Conservation (phyloP, 2,329 filamentous ascomycete species). For the Aspergillus ruber region DNA sequence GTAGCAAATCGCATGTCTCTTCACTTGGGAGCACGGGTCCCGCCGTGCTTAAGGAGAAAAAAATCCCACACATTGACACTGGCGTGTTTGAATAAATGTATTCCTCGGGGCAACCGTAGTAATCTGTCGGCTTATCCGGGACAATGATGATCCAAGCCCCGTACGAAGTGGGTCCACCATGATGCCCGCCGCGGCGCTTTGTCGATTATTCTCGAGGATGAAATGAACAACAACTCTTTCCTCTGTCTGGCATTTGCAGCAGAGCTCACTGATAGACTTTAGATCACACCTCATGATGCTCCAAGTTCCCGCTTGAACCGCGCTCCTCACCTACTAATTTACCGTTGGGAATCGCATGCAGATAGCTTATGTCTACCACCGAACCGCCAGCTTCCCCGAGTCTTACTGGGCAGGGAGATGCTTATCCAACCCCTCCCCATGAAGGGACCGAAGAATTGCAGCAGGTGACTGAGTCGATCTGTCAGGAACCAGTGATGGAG, state of each 20-base stretch:
- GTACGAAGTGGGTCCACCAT: background rate
- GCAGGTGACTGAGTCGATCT: conserved; percentile 14
- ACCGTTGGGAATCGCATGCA: conserved; percentile 26
- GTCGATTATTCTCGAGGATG: background rate
- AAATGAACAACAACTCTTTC: no score
- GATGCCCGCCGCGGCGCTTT: background rate
- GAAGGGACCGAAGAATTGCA: conserved; percentile 15
- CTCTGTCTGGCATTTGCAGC: no score
- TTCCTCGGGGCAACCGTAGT: no score
- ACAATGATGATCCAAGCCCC: conserved; percentile 27
- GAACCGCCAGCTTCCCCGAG: conserved; percentile 19
- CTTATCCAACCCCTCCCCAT: conserved; percentile 12
- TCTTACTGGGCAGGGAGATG: conserved; percentile 18
- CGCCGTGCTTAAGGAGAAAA: conserved; percentile 41
- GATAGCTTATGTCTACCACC: conserved; percentile 37
- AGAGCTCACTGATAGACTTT: no score
- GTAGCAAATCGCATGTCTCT: conserved; percentile 28
- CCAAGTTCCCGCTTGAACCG: conserved; percentile 18
- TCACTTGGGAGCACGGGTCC: conserved; percentile 23
- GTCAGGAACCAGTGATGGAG: conserved; percentile 11
- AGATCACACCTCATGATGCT: conserved; percentile 15
- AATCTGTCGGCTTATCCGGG: conserved; percentile 12
- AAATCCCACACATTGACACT: conserved; percentile 44
- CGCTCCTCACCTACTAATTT: conserved; percentile 5
- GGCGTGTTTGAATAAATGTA: no score